A percentile compares a stretch with the other conserved stretches of the same genome.
Evolutionary conservation across 108 stramenopile species (phyloP).

Genomic region (Seminavis robusta): DNA sequence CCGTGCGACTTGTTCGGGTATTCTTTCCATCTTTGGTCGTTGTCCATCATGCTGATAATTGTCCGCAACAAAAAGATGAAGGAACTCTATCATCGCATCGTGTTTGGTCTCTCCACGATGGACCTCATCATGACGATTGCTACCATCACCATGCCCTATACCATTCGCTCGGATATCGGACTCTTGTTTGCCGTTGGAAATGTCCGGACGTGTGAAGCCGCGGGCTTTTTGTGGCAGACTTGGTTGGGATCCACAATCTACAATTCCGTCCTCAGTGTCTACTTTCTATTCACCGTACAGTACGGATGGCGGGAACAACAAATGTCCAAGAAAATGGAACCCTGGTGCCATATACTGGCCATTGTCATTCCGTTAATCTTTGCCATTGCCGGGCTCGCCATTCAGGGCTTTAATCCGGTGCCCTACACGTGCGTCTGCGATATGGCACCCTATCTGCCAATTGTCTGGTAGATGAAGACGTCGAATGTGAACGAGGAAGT

Average conservation of each 20-base stretch:
- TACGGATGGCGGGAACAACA: background rate
- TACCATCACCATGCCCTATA: background rate
- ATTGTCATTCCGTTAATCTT: background rate
- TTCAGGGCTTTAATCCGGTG: too few species aligned
- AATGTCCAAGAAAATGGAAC: background rate
- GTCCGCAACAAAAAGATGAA: background rate
- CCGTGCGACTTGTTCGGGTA: too few species aligned
- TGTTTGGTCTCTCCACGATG: background rate
- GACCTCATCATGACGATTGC: background rate
- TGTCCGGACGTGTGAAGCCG: conserved; percentile 1
- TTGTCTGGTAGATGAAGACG: background rate
- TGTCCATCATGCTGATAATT: background rate
- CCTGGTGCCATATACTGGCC: background rate
- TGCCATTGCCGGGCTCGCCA: too few species aligned
- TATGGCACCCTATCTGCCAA: background rate
- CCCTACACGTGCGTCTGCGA: background rate
- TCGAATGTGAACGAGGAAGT: conserved; percentile 2
- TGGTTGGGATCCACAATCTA: background rate
- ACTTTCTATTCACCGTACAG: background rate
- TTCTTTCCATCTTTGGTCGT: background rate
- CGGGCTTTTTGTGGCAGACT: background rate
- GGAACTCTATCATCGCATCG: background rate
- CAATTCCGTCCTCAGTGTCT: background rate
- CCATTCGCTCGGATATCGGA: background rate
- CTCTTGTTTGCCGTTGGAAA: background rate